phyloP scores from a whole-genome alignment of 2,329 filamentous ascomycete species.

The Neopestalotiopsis sp. region DNA sequence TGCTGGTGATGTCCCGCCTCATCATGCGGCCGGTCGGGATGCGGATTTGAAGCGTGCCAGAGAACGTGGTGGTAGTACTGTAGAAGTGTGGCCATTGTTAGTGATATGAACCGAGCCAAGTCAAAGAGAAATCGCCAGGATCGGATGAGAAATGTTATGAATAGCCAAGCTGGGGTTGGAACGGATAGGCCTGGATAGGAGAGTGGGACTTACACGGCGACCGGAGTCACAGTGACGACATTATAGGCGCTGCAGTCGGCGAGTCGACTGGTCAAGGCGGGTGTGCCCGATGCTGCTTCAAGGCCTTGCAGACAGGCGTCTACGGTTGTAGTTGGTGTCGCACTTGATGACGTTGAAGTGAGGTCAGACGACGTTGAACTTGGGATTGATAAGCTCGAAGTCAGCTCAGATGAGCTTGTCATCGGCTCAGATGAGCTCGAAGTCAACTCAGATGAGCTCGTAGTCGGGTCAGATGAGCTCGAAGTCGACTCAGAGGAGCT shows the following conservation, averaged over 20 bases:
- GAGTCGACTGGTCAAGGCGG: background rate
- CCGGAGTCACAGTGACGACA: background rate
- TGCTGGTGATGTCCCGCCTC: background rate
- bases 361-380: background rate
- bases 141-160: background rate
- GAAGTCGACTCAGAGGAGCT: background rate
- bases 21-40: background rate
- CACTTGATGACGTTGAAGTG: background rate
- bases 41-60: background rate
- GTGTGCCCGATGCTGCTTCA: background rate
- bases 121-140: background rate
- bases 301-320: slow-evolving; percentile 1
- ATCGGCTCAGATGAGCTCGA: background rate
- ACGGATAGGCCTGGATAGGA: background rate
- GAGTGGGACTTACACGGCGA: background rate
- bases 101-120: background rate
- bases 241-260: background rate
- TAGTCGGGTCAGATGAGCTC: background rate
- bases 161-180: background rate
- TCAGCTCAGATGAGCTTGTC: background rate
- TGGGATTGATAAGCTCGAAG: background rate
- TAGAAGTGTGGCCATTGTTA: background rate
- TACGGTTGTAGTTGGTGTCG: background rate
- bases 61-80: background rate
- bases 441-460: background rate